Percentiles rank a stretch among this genome's conserved stretches.
phyloP scores from a whole-genome alignment of 169 alveolate species.

The Theileria annulata region DNA sequence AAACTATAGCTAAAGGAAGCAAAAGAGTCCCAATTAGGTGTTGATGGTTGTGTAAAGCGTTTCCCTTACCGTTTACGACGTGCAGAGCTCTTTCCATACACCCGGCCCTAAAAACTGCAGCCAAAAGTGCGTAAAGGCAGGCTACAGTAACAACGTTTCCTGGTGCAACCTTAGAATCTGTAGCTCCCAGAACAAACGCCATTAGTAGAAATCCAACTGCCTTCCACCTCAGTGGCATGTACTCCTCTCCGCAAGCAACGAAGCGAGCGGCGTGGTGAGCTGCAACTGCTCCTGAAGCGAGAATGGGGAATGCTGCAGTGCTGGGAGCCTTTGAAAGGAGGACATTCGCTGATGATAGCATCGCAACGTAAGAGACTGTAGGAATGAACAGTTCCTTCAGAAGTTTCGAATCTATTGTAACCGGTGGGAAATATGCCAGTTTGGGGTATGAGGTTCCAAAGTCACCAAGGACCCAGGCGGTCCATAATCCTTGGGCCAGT shows the following conservation, averaged over 20 bases:
- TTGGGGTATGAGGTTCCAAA: conserved; percentile 82
- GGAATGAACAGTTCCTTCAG: conserved; percentile 82
- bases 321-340: conserved; percentile 86
- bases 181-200: conserved; percentile 86
- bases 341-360: conserved; percentile 88
- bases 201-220: conserved; percentile 82
- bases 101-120: conserved; percentile 91
- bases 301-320: conserved; percentile 88
- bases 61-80: conserved; percentile 88
- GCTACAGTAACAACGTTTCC: conserved; percentile 87
- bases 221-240: conserved; percentile 89
- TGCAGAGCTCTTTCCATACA: conserved; percentile 89
- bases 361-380: conserved; percentile 83
- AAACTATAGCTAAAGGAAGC: conserved; percentile 81
- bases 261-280: conserved; percentile 90
- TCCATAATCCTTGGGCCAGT: conserved; percentile 87
- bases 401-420: conserved; percentile 76
- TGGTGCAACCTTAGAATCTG: conserved; percentile 88
- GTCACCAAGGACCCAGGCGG: conserved; percentile 91
- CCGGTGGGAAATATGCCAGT: conserved; percentile 84
- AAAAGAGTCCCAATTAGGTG: conserved; percentile 85
- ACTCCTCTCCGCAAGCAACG: conserved; percentile 90
- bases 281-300: conserved; percentile 90
- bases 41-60: conserved; percentile 90
- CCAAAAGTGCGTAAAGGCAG: conserved; percentile 82